Evolutionary conservation across 2,329 filamentous ascomycete species (phyloP).

Genomic region (Triangularia verruculosa): DNA sequence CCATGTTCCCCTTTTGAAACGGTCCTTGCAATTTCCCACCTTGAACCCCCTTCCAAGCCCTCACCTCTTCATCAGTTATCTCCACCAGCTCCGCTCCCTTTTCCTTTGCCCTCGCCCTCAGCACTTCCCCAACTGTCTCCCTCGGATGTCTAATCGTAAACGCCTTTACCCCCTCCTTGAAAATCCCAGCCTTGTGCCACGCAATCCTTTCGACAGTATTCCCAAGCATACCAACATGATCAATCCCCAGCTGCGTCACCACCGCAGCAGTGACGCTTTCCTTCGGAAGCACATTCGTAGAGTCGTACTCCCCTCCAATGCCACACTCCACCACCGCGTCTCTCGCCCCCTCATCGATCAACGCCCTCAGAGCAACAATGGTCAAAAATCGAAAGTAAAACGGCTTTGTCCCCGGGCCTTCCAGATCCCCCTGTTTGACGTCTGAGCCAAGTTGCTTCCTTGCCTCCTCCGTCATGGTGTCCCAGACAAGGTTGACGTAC

Average conservation of each 20-base stretch:
- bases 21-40: conserved; percentile 43
- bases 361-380: conserved; percentile 81
- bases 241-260: conserved; percentile 65
- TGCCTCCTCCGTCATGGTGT: conserved; percentile 48
- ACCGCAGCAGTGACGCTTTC: conserved; percentile 54
- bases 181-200: conserved; percentile 71
- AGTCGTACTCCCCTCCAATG: conserved; percentile 90
- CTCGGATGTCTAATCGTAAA: conserved; percentile 22
- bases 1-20: conserved; percentile 59
- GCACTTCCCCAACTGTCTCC: conserved; percentile 28
- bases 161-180: conserved; percentile 51
- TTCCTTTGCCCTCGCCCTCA: conserved; percentile 51
- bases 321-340: conserved; percentile 87
- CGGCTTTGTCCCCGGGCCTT: conserved; percentile 66
- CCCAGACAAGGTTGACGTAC: conserved; percentile 86
- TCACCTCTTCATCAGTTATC: conserved; percentile 38
- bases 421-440: conserved; percentile 45
- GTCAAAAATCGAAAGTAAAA: conserved; percentile 93
- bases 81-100: conserved; percentile 48
- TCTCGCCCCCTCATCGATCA: conserved; percentile 70
- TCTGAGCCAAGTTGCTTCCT: conserved; percentile 28
- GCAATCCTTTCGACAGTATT: conserved; percentile 63
- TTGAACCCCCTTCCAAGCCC: conserved; percentile 41
- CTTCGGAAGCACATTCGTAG: conserved; percentile 76
- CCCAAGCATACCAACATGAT: conserved; percentile 63